A percentile compares a stretch with the other conserved stretches of the same genome.
Conservation (phyloP, 2,329 filamentous ascomycete genomes). For the Tolypocladium endophyticum region DNA sequence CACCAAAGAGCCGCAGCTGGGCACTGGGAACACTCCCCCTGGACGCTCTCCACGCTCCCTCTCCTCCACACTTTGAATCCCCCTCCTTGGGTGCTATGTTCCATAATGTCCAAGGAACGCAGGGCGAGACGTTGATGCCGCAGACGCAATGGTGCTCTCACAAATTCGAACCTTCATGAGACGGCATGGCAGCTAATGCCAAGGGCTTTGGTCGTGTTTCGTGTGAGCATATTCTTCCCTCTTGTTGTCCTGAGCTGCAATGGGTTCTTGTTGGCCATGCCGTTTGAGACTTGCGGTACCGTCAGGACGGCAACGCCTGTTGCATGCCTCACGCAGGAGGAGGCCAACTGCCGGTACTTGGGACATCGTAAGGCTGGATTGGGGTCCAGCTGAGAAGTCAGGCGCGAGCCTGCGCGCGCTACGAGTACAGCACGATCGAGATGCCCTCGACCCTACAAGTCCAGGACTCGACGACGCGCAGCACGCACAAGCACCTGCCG, state of each 20-base stretch:
- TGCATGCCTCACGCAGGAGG: background rate
- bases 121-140: constrained; percentile 2
- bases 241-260: background rate
- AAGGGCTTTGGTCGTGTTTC: background rate
- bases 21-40: background rate
- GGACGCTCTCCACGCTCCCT: background rate
- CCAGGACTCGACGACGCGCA: background rate
- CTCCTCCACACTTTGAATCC: background rate
- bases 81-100: background rate
- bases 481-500: background rate
- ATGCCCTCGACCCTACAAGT: background rate
- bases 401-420: background rate
- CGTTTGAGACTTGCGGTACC: background rate
- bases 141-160: constrained; percentile 4
- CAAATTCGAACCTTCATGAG: background rate
- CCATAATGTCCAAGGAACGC: background rate
- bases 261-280: background rate
- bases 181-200: background rate
- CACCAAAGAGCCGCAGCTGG: background rate
- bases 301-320: background rate
- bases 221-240: background rate
- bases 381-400: background rate
- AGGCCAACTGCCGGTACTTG: background rate
- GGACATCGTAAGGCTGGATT: constrained; percentile 1
- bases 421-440: background rate